phyloP scores from a whole-genome alignment of 2,329 filamentous ascomycete species.

The Chaetomiaceae sp. region DNA sequence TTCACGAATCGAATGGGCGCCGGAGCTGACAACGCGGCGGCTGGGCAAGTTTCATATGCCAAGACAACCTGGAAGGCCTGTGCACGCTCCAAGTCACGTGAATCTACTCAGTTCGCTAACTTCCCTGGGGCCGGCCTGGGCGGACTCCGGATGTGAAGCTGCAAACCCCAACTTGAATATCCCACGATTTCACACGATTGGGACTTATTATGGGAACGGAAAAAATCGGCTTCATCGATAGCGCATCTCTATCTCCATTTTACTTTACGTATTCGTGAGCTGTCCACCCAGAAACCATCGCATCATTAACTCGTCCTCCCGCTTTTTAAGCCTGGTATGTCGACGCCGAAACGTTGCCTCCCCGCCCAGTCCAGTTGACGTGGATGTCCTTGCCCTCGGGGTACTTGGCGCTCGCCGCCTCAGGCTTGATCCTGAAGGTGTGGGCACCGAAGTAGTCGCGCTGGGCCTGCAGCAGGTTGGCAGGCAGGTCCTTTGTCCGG shows the following conservation, averaged over 20 bases:
- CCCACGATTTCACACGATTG: too few species aligned
- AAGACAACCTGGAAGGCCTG: too few species aligned
- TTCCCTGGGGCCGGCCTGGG: too few species aligned
- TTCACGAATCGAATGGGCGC: slow-evolving; percentile 18
- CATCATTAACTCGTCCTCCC: slow-evolving; percentile 12
- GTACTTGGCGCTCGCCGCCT: slow-evolving; percentile 73
- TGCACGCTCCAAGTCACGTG: too few species aligned
- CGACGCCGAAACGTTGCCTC: slow-evolving; percentile 93
- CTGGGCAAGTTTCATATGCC: neutral
- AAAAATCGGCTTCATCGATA: neutral
- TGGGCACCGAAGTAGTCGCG: slow-evolving; percentile 98
- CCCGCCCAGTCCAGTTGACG: slow-evolving; percentile 99
- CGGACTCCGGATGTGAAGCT: too few species aligned
- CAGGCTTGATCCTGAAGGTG: slow-evolving; percentile 85
- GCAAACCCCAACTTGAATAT: too few species aligned
- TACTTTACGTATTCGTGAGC: slow-evolving; percentile 8
- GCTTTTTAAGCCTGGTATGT: slow-evolving; percentile 85
- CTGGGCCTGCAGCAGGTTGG: slow-evolving; percentile 98
- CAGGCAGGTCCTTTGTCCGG: slow-evolving; percentile 92
- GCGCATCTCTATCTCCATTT: slow-evolving; percentile 7
- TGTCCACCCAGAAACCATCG: neutral
- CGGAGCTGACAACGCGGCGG: too few species aligned
- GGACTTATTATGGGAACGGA: neutral
- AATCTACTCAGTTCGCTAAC: too few species aligned
- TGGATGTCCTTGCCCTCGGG: slow-evolving; percentile 84